These are phyloP conservation scores for Mycena rosella DNA, from an alignment of 768 basidiomycete genomes.

Conservation along the genomic window DNA sequence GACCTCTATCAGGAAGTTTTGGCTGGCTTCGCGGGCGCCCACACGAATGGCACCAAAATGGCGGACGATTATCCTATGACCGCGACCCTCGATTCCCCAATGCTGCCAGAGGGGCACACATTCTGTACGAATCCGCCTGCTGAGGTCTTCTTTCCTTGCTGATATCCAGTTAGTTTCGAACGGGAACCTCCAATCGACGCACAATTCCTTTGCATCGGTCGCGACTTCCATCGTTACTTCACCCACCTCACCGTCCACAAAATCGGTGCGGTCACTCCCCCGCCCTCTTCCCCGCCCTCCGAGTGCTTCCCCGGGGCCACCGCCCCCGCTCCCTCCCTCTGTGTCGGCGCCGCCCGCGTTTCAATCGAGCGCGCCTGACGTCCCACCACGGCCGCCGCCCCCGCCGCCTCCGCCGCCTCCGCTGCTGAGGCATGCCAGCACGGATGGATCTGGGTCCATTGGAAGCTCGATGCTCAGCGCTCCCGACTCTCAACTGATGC, in stretches of 20 bases:
- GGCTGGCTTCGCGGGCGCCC: constrained; percentile 57
- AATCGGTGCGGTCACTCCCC: constrained; percentile 13
- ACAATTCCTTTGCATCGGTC: constrained; percentile 2
- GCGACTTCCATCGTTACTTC: constrained; percentile 4
- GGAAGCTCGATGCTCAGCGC: not conserved
- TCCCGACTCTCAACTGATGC: not conserved
- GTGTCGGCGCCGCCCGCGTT: not conserved
- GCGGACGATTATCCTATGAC: constrained; percentile 55
- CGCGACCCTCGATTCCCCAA: constrained; percentile 40
- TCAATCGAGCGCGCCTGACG: not conserved
- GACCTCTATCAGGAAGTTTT: constrained; percentile 67
- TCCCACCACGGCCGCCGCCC: constrained; percentile 12
- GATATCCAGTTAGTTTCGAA: constrained; percentile 18
- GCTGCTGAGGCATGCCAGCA: constrained; percentile 10
- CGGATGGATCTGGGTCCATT: constrained; percentile 6
- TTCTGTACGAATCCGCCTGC: constrained; percentile 6
- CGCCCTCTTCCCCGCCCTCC: constrained; percentile 29
- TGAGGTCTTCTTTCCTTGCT: not conserved
- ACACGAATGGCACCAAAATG: constrained; percentile 49
- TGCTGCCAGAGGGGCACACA: constrained; percentile 26
- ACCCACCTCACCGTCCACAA: not conserved
- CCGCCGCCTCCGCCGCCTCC: constrained; percentile 20
- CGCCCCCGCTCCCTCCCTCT: not conserved
- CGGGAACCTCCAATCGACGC: constrained; percentile 17
- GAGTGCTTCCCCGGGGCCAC: not conserved